Base-by-base conservation (phyloP, 2,329 filamentous ascomycete genomes). In the Scortechinia acanthostroma region DNA sequence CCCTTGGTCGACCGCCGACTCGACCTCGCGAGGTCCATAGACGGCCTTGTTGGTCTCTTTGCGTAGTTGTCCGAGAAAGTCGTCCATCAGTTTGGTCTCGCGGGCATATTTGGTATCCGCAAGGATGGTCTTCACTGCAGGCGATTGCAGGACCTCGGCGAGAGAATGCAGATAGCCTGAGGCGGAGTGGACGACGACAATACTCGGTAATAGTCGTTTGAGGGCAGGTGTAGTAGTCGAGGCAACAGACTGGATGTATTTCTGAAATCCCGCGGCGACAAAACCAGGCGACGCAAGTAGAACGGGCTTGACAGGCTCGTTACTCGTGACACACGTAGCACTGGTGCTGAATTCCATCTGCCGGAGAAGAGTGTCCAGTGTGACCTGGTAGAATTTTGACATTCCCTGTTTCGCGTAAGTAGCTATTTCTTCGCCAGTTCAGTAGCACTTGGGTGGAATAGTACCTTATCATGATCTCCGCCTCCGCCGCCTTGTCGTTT, bases 31-130 rank as follows among this genome's bases (percentile, higher is more conserved):
- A 10, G 35, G 35, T 13, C 35, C 35, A 19, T 40, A 40, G 10
- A 17, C 20, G 6, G 35, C 35, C 35, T 40, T 40, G 35, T 40
- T 40, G 35, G 35, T 40, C 20, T 40, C 35, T 40, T 40, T 40
- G 35, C 35, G 35, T 6, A 40, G 35, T 40, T 40, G 35, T 13
- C 20, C 35, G 10, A 40, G 35, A 17, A 40, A 40, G 17, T 40
- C 35, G 35, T 40, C 35, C 35, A 40, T 40, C 10, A 40, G 17
- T 17, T 40, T 40, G 35, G 35, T 40, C 20, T 40, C 35, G 6
- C 35, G 6, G 10, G 35, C 35, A 19, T 40, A 40, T 40, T 40
- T 40, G 10, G 35, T 40, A 17, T 40, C 35, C 6, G 35, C 10
- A 10, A 40, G 35, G 10, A 40, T 10, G 35, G 10, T 40, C 20